A percentile compares a stretch with the other conserved stretches of the same genome.
phyloP scores from a whole-genome alignment of 352 stramenopile species.

The Phytophthora macrochlamydospora region DNA sequence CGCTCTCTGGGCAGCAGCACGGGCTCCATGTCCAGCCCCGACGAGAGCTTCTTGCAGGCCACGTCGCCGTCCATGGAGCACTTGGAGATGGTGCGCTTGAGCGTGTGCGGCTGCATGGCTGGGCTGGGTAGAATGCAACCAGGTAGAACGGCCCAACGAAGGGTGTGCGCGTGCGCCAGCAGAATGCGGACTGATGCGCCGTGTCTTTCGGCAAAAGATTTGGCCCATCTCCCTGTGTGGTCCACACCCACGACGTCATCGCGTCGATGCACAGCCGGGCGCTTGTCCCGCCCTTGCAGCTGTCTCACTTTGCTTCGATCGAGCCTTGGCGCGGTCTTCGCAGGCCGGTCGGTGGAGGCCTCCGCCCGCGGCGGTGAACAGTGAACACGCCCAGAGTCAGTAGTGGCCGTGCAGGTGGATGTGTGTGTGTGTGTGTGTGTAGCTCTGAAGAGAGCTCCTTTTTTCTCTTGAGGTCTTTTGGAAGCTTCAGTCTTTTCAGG shows the following conservation, averaged over 20 bases:
- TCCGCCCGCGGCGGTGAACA: too few species aligned
- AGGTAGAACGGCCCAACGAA: background rate
- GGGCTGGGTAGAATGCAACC: too few species aligned
- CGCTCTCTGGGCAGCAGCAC: conserved; percentile 51
- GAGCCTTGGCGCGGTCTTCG: too few species aligned
- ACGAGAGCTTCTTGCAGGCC: conserved; percentile 55
- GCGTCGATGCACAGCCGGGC: background rate
- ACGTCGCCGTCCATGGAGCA: conserved; percentile 56
- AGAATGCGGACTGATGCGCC: conserved; percentile 21
- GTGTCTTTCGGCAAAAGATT: conserved; percentile 1
- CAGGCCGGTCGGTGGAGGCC: too few species aligned
- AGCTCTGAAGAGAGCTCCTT: too few species aligned
- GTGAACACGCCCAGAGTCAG: too few species aligned
- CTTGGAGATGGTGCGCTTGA: conserved; percentile 85
- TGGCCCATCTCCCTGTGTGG: background rate
- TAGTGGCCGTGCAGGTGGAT: too few species aligned
- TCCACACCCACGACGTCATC: background rate
- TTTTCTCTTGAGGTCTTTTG: background rate
- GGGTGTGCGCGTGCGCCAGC: background rate
- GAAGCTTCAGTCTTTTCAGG: too few species aligned
- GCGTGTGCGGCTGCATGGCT: conserved; percentile 33
- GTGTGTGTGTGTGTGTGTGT: too few species aligned
- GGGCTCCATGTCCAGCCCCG: conserved; percentile 34
- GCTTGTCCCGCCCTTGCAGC: background rate
- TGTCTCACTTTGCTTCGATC: background rate